Evolutionary conservation across 495 filamentous ascomycete genomes (phyloP).

Genomic region (Tuber aestivum): DNA sequence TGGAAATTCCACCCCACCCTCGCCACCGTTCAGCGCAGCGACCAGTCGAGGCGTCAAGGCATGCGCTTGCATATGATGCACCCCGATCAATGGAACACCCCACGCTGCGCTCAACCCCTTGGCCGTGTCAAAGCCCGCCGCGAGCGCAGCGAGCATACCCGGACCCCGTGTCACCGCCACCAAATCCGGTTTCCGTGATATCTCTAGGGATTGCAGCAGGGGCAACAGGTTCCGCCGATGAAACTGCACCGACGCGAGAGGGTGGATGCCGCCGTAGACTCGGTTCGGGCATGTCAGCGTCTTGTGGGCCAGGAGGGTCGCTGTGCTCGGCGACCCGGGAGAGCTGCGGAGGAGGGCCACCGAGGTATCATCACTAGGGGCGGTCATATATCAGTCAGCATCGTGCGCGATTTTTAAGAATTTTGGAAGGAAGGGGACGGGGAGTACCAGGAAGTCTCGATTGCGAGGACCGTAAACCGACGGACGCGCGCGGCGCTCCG

Average conservation of each 20-base stretch:
- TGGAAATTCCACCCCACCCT: constrained; percentile 54
- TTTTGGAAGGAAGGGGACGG: constrained; percentile 3
- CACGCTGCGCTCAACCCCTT: constrained; percentile 82
- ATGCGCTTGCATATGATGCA: constrained; percentile 98
- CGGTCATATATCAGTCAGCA: constrained; percentile 2
- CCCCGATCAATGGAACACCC: constrained; percentile 72
- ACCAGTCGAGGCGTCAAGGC: constrained; percentile 81
- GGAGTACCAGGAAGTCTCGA: constrained; percentile 79
- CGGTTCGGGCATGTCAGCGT: constrained; percentile 74
- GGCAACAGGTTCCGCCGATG: constrained; percentile 63
- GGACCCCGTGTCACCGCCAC: constrained; percentile 82
- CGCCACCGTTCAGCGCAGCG: constrained; percentile 49
- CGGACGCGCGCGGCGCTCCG: not conserved
- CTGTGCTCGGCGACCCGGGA: constrained; percentile 39
- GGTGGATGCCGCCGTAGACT: constrained; percentile 68
- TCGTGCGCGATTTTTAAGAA: not conserved
- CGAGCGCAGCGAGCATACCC: constrained; percentile 71
- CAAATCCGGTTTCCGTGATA: constrained; percentile 61
- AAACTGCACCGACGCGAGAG: constrained; percentile 62
- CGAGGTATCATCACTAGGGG: constrained; percentile 78
- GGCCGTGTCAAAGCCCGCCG: constrained; percentile 71
- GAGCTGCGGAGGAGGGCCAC: constrained; percentile 73
- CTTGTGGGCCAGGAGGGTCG: constrained; percentile 67
- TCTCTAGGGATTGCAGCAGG: constrained; percentile 56
- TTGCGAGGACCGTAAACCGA: constrained; percentile 55